Evolutionary conservation across 225 moss, liverwort and hornwort genomes (phyloP).

Genomic region (Physcomitrium patens): DNA sequence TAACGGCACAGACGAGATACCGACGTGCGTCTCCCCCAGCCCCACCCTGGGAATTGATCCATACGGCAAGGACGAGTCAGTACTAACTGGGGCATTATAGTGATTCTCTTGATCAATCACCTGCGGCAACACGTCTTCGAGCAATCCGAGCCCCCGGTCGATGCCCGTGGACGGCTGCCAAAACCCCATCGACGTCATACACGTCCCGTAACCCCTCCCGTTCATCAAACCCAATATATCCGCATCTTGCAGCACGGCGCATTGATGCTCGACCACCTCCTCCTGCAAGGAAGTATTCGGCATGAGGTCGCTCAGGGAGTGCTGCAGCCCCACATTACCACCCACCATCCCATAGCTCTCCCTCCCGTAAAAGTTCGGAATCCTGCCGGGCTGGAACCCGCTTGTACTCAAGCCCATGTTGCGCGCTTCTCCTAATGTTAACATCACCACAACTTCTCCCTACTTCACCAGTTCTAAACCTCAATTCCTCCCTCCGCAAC

Average conservation of each 20-base stretch:
- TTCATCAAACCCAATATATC: neutral
- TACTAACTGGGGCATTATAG: neutral
- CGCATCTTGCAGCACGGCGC: neutral
- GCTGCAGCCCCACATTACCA: slow-evolving; percentile 34
- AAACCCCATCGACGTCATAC: slow-evolving; percentile 10
- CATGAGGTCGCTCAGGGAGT: slow-evolving; percentile 23
- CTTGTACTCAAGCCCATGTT: slow-evolving; percentile 37
- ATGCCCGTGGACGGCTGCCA: neutral
- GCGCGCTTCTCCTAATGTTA: slow-evolving; percentile 32
- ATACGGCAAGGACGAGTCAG: neutral
- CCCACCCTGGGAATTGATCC: slow-evolving; percentile 18
- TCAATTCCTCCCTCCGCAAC: neutral
- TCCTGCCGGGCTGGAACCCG: slow-evolving; percentile 26
- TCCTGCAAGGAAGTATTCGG: slow-evolving; percentile 37
- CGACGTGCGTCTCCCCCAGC: neutral
- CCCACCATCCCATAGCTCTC: slow-evolving; percentile 29
- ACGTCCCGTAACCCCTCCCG: neutral
- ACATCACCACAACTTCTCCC: slow-evolving; percentile 21
- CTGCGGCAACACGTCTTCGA: slow-evolving; percentile 31
- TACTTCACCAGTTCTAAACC: neutral
- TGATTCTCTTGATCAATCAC: slow-evolving; percentile 19
- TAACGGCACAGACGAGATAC: neutral
- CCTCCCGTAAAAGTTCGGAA: slow-evolving; percentile 2
- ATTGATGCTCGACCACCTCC: slow-evolving; percentile 6
- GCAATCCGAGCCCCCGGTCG: neutral